phyloP scores from a whole-genome alignment of 164 flowering plant genomes.

The Saururus chinensis region DNA sequence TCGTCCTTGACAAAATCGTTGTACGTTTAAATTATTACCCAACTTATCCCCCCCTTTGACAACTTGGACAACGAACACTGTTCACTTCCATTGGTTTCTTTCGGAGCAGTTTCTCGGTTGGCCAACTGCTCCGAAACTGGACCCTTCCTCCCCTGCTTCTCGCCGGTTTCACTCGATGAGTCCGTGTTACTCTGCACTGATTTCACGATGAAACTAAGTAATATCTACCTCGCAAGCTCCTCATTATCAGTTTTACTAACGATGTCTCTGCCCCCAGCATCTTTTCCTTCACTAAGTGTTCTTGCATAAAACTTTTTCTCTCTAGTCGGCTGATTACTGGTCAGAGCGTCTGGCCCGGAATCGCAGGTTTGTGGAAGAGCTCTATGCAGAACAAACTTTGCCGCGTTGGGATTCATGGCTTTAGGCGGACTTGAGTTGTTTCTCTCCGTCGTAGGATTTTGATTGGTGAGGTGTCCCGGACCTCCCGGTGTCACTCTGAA shows the following conservation, averaged over 20 bases:
- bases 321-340: conserved; percentile 6
- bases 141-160: too few relatives aligned
- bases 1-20: too few relatives aligned
- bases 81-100: too few relatives aligned
- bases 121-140: too few relatives aligned
- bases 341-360: conserved; percentile 16
- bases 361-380: conserved; percentile 22
- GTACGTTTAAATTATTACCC: too few relatives aligned
- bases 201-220: conserved; percentile 66
- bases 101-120: too few relatives aligned
- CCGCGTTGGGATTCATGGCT: conserved; percentile 80
- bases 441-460: conserved; percentile 23
- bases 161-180: too few relatives aligned
- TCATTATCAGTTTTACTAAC: conserved; percentile 35
- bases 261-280: conserved; percentile 19
- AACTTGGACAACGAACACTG: too few relatives aligned
- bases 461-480: conserved; percentile 30
- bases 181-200: conserved; percentile 69
- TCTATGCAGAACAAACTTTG: too few relatives aligned
- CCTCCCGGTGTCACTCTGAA: too few relatives aligned
- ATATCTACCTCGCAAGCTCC: conserved; percentile 80
- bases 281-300: too few relatives aligned
- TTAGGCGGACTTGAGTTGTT: conserved; percentile 24
- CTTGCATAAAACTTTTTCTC: conserved; percentile 19
- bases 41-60: too few relatives aligned